Evolutionary conservation across 305 asterid species (phyloP).

Genomic region (Solanum hybrid): DNA sequence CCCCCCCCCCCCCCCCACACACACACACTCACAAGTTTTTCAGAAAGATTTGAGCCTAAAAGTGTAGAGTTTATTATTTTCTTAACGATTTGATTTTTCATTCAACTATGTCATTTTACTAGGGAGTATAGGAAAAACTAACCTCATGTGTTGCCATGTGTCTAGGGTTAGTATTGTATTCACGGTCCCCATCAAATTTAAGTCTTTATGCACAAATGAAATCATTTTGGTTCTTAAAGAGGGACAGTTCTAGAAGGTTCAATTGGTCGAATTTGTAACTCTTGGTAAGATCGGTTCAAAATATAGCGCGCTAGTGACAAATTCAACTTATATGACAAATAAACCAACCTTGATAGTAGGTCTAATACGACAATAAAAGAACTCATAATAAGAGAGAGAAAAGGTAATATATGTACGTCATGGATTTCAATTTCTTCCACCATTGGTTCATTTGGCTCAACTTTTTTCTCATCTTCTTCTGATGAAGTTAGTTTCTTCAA

Average conservation of each 20-base stretch:
- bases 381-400: not conserved
- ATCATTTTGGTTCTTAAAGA: not conserved
- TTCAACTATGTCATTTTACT: not conserved
- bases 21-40: not conserved
- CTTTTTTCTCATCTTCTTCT: not conserved
- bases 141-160: not conserved
- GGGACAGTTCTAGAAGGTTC: not conserved
- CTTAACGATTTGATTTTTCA: not conserved
- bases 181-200: not conserved
- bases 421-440: not conserved
- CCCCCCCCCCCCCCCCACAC: not conserved
- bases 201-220: not conserved
- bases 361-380: not conserved
- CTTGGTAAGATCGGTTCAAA: not conserved
- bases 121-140: not conserved
- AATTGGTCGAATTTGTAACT: not conserved
- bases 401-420: not conserved
- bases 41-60: not conserved
- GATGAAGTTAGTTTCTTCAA: not conserved
- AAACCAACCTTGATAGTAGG: fast-evolving
- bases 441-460: not conserved
- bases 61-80: not conserved
- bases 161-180: not conserved
- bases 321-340: fast-evolving
- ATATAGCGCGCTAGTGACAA: not conserved